phyloP scores from a whole-genome alignment of 2,329 filamentous ascomycete species.

The Epichloe gansuensis region DNA sequence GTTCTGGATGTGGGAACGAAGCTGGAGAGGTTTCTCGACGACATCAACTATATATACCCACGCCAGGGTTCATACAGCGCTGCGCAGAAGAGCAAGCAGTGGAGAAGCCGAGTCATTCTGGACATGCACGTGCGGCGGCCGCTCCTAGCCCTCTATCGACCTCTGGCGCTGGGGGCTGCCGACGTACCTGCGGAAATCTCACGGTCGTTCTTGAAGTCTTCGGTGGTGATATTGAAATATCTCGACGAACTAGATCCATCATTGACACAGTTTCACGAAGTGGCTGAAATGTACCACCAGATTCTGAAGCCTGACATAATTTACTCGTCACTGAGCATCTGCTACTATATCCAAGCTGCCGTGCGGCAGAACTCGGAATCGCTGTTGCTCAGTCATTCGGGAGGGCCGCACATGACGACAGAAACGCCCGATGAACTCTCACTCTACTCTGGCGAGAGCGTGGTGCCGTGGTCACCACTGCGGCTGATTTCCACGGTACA shows the following conservation, averaged over 20 bases:
- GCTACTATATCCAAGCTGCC: conserved; percentile 37
- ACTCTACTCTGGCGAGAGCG: conserved; percentile 22
- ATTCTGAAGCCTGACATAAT: conserved; percentile 42
- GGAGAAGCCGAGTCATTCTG: conserved; percentile 37
- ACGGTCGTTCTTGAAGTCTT: conserved; percentile 40
- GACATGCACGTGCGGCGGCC: conserved; percentile 43
- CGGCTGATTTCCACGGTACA: conserved; percentile 33
- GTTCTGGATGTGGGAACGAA: conserved; percentile 41
- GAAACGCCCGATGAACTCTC: conserved; percentile 8
- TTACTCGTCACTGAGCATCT: conserved; percentile 42
- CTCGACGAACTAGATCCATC: conserved; percentile 40
- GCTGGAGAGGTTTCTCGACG: conserved; percentile 40
- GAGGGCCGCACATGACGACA: conserved; percentile 17
- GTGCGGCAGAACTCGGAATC: conserved; percentile 19
- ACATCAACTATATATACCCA: conserved; percentile 41
- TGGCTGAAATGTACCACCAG: conserved; percentile 40
- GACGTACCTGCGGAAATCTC: conserved; percentile 40
- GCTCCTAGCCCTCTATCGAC: conserved; percentile 40
- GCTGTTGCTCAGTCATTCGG: conserved; percentile 18
- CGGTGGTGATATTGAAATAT: conserved; percentile 43
- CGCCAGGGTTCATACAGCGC: conserved; percentile 30
- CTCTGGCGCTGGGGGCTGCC: conserved; percentile 39
- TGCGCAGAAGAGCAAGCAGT: conserved; percentile 35
- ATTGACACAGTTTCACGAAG: conserved; percentile 32
- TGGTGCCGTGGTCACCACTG: conserved; percentile 29